Base-by-base conservation (phyloP, 2,329 filamentous ascomycete species). In the Trichoderma citrinoviride region DNA sequence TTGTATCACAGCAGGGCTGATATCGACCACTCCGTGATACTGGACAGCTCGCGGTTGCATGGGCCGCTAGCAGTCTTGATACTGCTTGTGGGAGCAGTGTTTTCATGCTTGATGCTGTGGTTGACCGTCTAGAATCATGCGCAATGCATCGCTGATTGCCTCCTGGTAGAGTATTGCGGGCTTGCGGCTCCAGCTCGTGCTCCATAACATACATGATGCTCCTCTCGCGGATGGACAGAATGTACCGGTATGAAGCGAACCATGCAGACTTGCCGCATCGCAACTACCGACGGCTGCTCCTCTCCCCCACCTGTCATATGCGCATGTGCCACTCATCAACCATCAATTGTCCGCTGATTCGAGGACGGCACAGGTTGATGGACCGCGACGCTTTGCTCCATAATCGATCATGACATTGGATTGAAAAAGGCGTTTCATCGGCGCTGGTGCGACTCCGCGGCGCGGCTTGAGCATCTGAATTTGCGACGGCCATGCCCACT, bases 401-500 rank as follows among this genome's bases (percentile, higher is more conserved):
- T 44, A 12, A 33, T 40, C 29, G 27, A 41, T 50, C 12, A 44
- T 60, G 56, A 15, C 7, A 41, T 21, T 25, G 46, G 29, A 41
- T 44, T 44, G 37, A 12, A 8, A 23, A 49, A 14, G 7, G n/a
- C 19, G 25, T 23, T 61, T 27, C 43, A 40, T 37, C 15, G n/a
- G 58, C 40, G 10, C 49, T 25, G 27, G 17, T 19, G 8, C 15
- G 19, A 33, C 25, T 62, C 58, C 58, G 58, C 58, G 40, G 58
- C 40, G 40, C 40, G 27, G 25, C n/a, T 44, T 33, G 15, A 19
- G 15, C 14, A 7, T n/a, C 14, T 1, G 15, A 44, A 41, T 43
- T 53, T 37, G 58, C 58, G 58, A 62, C 58, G 58, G 58, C 47
- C 23, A 62, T 37, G 58, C 23, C 37, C 3, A 53, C 3, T 19